These are phyloP conservation scores for Nannochloris sp. DNA, from an alignment of 139 green algal species.

Conservation along the genomic window DNA sequence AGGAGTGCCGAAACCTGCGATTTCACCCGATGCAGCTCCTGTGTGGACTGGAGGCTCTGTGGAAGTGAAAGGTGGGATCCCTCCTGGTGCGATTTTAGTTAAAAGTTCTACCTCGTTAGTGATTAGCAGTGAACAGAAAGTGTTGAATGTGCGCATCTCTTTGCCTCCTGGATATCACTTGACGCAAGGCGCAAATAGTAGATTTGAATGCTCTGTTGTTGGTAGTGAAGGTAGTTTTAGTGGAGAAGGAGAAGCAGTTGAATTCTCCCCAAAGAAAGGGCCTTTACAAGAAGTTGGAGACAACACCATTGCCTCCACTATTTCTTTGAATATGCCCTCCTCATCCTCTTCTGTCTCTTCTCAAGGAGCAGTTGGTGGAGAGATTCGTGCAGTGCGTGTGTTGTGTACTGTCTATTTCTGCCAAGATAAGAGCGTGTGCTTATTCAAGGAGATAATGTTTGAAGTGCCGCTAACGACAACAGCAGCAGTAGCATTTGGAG, in stretches of 20 bases:
- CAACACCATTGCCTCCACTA: no score
- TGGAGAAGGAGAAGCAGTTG: neutral
- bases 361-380: neutral
- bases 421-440: slow-evolving; percentile 57
- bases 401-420: slow-evolving; percentile 63
- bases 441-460: slow-evolving; percentile 64
- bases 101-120: neutral
- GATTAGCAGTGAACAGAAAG: neutral
- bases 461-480: slow-evolving; percentile 41
- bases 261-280: neutral
- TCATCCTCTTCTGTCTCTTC: neutral
- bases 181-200: slow-evolving; percentile 45
- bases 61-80: slow-evolving; percentile 4
- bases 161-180: slow-evolving; percentile 55
- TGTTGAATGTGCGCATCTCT: slow-evolving; percentile 27
- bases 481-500: neutral
- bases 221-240: neutral
- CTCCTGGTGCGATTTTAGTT: slow-evolving; percentile 22
- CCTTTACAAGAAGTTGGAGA: neutral
- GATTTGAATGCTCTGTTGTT: slow-evolving; percentile 7
- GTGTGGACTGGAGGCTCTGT: neutral
- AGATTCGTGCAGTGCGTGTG: slow-evolving; percentile 17
- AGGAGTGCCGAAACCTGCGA: slow-evolving; percentile 35
- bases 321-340: neutral
- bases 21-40: slow-evolving; percentile 20